Percentiles rank a stretch among this genome's conserved stretches.
phyloP scores from a whole-genome alignment of 2,329 filamentous ascomycete genomes.

The Pestalotiopsis sp. region DNA sequence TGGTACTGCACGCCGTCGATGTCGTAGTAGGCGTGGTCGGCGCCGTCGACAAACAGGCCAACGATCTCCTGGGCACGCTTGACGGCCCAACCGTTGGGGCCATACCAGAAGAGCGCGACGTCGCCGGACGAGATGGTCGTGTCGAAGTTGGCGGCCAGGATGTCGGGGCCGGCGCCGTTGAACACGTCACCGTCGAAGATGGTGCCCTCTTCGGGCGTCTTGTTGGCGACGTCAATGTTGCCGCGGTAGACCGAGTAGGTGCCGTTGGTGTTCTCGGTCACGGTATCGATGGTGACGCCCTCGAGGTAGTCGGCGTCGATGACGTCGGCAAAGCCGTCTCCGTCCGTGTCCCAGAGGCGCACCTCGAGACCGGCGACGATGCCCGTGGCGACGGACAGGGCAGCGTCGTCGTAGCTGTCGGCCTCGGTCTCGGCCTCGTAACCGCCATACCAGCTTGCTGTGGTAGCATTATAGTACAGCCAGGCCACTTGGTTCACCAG shows the following conservation, averaged over 20 bases:
- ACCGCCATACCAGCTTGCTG: not conserved
- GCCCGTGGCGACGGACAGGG: not conserved
- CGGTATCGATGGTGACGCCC: not conserved
- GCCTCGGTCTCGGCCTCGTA: not conserved
- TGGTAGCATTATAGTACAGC: not conserved
- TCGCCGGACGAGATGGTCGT: not conserved
- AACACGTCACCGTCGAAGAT: not conserved
- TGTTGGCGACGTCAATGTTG: constrained; percentile 1
- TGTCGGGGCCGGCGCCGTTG: not conserved
- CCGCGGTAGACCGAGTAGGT: not conserved
- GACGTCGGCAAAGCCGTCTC: not conserved
- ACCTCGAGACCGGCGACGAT: not conserved
- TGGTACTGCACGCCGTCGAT: not conserved
- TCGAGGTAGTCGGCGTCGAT: not conserved
- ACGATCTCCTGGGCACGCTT: constrained; percentile 6
- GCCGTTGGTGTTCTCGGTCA: not conserved
- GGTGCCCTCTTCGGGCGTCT: not conserved
- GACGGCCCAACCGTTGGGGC: constrained; percentile 1
- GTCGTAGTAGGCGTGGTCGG: not conserved
- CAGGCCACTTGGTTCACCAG: constrained; percentile 1
- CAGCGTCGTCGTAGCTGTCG: not conserved
- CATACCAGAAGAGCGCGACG: constrained; percentile 3
- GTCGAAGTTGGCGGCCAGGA: not conserved
- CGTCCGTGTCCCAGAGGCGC: not conserved
- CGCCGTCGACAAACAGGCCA: constrained; percentile 2